phyloP scores from a whole-genome alignment of 495 filamentous ascomycete genomes.

The Neurospora sp. region DNA sequence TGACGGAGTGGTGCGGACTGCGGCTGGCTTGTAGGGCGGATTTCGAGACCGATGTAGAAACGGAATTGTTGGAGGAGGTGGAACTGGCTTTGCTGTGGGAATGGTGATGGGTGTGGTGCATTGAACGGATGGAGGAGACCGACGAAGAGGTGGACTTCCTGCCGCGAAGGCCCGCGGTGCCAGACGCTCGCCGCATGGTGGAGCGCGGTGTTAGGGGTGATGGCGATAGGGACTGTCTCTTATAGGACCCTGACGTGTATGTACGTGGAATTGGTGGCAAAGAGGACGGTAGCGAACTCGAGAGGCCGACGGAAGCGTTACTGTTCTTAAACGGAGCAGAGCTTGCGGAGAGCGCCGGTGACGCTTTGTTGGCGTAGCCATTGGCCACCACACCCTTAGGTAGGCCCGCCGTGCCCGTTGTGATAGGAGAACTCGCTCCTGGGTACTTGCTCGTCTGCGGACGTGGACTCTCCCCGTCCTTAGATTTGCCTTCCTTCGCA shows the following conservation, averaged over 20 bases:
- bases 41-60: slow-evolving; percentile 56
- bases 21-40: slow-evolving; percentile 50
- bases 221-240: slow-evolving; percentile 82
- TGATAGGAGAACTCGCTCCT: slow-evolving; percentile 10
- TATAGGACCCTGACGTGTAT: slow-evolving; percentile 44
- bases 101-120: slow-evolving; percentile 80
- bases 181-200: slow-evolving; percentile 65
- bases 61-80: slow-evolving; percentile 71
- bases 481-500: slow-evolving; percentile 35
- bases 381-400: slow-evolving; percentile 29
- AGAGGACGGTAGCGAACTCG: slow-evolving; percentile 32
- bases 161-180: slow-evolving; percentile 57
- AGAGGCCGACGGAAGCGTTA: slow-evolving; percentile 16
- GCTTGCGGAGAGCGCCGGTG: neutral
- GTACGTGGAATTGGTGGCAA: slow-evolving; percentile 25
- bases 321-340: slow-evolving; percentile 4
- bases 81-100: slow-evolving; percentile 91
- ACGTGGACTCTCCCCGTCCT: slow-evolving; percentile 35
- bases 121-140: slow-evolving; percentile 82
- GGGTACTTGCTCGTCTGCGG: slow-evolving; percentile 47
- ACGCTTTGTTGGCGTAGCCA: slow-evolving; percentile 16
- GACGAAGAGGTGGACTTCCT: slow-evolving; percentile 96
- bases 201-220: slow-evolving; percentile 80
- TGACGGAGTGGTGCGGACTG: slow-evolving; percentile 81
- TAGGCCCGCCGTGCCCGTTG: slow-evolving; percentile 18